Evolutionary conservation across 148 eudicot genomes (phyloP), one percentile per base, ranked within the genome.

Genomic region (Fagopyrum tataricum): DNA sequence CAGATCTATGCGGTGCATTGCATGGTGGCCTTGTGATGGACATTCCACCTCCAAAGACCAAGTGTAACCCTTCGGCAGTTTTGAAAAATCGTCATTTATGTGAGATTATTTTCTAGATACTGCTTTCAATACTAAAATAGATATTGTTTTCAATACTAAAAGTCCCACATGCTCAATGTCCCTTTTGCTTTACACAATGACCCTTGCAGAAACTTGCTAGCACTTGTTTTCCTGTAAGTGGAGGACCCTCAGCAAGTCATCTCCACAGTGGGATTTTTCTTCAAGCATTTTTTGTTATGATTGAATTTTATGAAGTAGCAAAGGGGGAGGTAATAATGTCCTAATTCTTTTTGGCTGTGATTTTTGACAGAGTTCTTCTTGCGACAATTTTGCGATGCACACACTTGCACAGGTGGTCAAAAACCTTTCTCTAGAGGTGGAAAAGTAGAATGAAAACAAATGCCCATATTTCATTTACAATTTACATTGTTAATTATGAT

Each of bases 361-460:
- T 31, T 26, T 31, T 14, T 14, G 56, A 41, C 84, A 93, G 98
- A 89, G 72, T 81, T 93, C 20, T 93, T 93, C 77, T 72, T 93
- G 82, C 89, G 82, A 71, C 98, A 91, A 78, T 91, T 93, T 69
- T 93, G 98, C 77, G 97, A 93, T 84, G 89, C 92, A 24, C 98
- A 93, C 78, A 79, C 88, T 70, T 93, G 97, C 83, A 84, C 86
- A n/a, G 84, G 84, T 74, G 85, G 89, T 70, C 77, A n/a, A 71
- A 86, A 89, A 74, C 98, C 98, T 10, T 93, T 91, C 71, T 75
- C 90, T 39, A 81, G 80, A 79, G 98, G 98, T 18, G 87, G 90
- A 85, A 82, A 84, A 90, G 98, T 92, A 87, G 72, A 46, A 12
- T 3, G 31, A 31, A 26, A 49, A 49, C 61, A 53, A 12, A 18